Conservation (phyloP, 2,329 filamentous ascomycete genomes). For the Aspergillus transmontanensis region DNA sequence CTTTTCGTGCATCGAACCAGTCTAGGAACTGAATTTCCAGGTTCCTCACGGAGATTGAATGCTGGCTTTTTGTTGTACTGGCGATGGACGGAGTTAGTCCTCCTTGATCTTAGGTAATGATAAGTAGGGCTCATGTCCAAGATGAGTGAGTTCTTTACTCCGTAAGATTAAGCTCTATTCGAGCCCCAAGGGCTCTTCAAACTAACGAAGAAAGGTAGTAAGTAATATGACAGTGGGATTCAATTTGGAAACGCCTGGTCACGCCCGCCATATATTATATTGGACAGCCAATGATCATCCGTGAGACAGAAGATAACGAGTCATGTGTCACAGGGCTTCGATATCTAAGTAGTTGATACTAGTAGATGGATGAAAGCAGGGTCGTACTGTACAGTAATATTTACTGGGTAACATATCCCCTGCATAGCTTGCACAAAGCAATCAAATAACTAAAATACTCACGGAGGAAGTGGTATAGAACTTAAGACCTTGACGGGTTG, state of each 20-base stretch:
- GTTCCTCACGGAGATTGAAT: background rate
- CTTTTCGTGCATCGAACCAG: background rate
- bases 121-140: background rate
- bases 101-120: background rate
- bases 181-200: no score
- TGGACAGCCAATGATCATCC: background rate
- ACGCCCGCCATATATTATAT: background rate
- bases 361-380: no score
- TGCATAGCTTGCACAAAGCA: no score
- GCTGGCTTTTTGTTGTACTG: no score
- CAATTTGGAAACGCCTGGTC: background rate
- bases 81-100: background rate
- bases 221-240: background rate
- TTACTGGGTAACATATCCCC: no score
- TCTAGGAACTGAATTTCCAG: background rate
- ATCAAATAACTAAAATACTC: no score
- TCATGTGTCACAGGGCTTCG: no score
- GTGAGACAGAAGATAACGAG: no score
- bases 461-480: no score
- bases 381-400: no score
- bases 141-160: background rate
- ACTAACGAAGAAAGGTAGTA: no score
- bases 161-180: background rate
- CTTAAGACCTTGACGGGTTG: background rate
- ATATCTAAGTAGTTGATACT: no score